Conservation (phyloP, 371 early-diverging fungal genomes). For the Entomophthora muscae region DNA sequence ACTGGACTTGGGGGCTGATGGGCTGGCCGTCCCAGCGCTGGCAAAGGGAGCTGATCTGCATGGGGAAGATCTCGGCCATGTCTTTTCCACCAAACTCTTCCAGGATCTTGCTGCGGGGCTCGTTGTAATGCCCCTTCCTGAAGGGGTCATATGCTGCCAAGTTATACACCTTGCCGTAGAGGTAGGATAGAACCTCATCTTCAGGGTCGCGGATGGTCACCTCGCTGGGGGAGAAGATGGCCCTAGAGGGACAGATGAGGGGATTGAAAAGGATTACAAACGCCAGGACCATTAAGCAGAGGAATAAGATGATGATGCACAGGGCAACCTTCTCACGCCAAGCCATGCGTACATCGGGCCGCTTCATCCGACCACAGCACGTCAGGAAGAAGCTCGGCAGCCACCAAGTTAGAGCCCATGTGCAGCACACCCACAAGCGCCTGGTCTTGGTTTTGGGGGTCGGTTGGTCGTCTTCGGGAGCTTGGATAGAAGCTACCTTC, state of each 20-base stretch:
- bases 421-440: slow-evolving; percentile 62
- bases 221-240: slow-evolving; percentile 35
- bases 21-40: slow-evolving; percentile 22
- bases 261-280: slow-evolving; percentile 37
- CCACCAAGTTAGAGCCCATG: slow-evolving; percentile 79
- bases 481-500: slow-evolving; percentile 16
- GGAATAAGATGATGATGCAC: slow-evolving; percentile 37
- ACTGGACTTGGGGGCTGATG: slow-evolving; percentile 23
- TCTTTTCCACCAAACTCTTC: slow-evolving; percentile 42
- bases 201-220: slow-evolving; percentile 21
- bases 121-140: slow-evolving; percentile 19
- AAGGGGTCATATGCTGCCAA: slow-evolving; percentile 27
- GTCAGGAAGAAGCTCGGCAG: slow-evolving; percentile 45
- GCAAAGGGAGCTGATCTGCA: slow-evolving; percentile 40
- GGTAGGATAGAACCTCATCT: slow-evolving; percentile 27
- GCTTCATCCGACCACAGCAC: slow-evolving; percentile 57
- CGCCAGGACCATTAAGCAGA: slow-evolving; percentile 37
- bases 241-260: slow-evolving; percentile 46
- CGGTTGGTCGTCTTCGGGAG: slow-evolving; percentile 23
- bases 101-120: slow-evolving; percentile 16
- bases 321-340: slow-evolving; percentile 58
- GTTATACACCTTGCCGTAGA: slow-evolving; percentile 58
- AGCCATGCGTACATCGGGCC: slow-evolving; percentile 62
- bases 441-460: slow-evolving; percentile 29
- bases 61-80: slow-evolving; percentile 44